A percentile compares a stretch with the other conserved stretches of the same genome.
Conservation (phyloP, 2,329 filamentous ascomycete genomes). For the Aureobasidium sp. region DNA sequence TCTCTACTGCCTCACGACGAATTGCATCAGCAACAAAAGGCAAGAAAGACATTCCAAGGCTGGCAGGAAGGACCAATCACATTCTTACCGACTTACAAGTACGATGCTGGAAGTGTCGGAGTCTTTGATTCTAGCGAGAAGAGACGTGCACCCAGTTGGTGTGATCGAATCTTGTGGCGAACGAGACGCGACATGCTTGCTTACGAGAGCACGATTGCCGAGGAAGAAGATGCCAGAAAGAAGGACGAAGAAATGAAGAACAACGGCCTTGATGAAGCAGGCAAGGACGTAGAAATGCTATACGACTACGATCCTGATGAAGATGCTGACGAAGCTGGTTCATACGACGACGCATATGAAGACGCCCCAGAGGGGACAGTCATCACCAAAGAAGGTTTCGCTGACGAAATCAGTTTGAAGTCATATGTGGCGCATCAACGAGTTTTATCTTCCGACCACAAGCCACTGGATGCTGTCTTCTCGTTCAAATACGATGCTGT, state of each 20-base stretch:
- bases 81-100: slow-evolving; percentile 95
- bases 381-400: slow-evolving; percentile 50
- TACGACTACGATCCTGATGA: slow-evolving; percentile 85
- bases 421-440: slow-evolving; percentile 83
- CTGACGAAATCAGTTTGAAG: slow-evolving; percentile 48
- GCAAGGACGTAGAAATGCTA: slow-evolving; percentile 71
- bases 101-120: slow-evolving; percentile 86
- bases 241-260: slow-evolving; percentile 81
- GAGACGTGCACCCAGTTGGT: slow-evolving; percentile 88
- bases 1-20: slow-evolving; percentile 89
- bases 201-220: slow-evolving; percentile 55
- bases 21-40: slow-evolving; percentile 62
- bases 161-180: slow-evolving; percentile 83
- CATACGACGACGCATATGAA: slow-evolving; percentile 46
- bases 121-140: slow-evolving; percentile 96
- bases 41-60: slow-evolving; percentile 75
- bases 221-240: slow-evolving; percentile 59
- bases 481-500: slow-evolving; percentile 79
- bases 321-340: slow-evolving; percentile 52
- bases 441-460: slow-evolving; percentile 89
- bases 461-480: slow-evolving; percentile 79
- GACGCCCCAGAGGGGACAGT: slow-evolving; percentile 41
- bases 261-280: slow-evolving; percentile 63
- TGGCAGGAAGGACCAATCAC: slow-evolving; percentile 84
- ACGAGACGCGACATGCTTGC: slow-evolving; percentile 61